Conservation (phyloP, 495 filamentous ascomycete genomes). For the Aspergillus haitiensis region DNA sequence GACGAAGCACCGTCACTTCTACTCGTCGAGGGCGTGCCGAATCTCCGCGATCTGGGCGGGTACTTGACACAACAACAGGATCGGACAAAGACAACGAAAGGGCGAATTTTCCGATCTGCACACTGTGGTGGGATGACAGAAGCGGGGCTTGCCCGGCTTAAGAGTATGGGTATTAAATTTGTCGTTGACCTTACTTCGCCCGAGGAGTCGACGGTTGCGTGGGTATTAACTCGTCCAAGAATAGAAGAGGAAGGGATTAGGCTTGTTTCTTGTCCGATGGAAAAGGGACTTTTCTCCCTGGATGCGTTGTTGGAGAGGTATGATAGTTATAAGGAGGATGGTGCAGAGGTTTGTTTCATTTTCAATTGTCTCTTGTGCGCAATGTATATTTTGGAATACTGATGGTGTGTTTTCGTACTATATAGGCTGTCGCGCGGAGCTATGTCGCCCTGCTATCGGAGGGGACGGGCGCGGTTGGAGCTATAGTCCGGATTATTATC, state of each 20-base stretch:
- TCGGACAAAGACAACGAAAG: neutral
- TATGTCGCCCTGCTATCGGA: slow-evolving; percentile 3
- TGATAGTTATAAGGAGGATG: neutral
- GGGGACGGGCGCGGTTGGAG: neutral
- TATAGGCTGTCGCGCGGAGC: slow-evolving; percentile 5
- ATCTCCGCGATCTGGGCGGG: slow-evolving; percentile 10
- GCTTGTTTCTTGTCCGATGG: neutral
- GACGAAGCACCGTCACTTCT: no score
- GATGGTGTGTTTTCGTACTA: no score
- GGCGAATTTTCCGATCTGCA: slow-evolving; percentile 4
- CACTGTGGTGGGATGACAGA: neutral
- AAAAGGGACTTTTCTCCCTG: slow-evolving; percentile 4
- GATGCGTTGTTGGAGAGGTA: slow-evolving; percentile 3
- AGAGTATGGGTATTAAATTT: neutral
- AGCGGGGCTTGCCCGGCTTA: neutral
- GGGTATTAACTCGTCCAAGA: neutral
- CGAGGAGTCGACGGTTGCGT: neutral
- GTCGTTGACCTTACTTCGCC: slow-evolving; percentile 7
- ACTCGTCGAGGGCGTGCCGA: slow-evolving; percentile 6
- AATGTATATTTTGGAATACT: no score
- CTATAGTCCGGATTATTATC: neutral
- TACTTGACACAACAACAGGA: neutral
- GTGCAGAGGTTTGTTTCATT: slow-evolving; percentile 1
- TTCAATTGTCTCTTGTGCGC: no score
- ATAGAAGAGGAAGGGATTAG: neutral